Base-by-base conservation (phyloP, 331 rosid species). In the Phaseolus coccineus region DNA sequence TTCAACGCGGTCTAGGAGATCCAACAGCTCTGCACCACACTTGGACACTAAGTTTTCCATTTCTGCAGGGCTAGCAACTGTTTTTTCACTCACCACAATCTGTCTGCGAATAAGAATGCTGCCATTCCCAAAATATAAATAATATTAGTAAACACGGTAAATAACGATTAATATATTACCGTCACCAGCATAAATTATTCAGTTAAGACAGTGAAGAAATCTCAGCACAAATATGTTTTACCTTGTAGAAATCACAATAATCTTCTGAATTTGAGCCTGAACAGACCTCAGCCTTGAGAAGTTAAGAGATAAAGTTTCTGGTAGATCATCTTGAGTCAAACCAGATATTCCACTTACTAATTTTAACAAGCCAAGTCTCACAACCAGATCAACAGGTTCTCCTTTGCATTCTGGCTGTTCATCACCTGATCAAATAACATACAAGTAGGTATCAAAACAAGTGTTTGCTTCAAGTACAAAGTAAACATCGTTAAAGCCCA, bases 251-350 rank as follows among this genome's bases (percentile, higher is more conserved):
- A 89, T 85, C 61, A 91, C 99, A 68, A 93, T 84, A 66, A 95
- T 89, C 89, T 91, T 93, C 88, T 95, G 99, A 68, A 91, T 70
- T 86, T 90, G 93, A 77, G 96, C 88, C 86, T 95, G 99, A 82
- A 90, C 88, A 64, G 89, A 87, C 88, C 99, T 95, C 85, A 95
- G 84, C 86, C 99, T 87, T 16, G 82, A 61, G 65, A 88, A 88
- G 87, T 93, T 95, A 15, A 91, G 92, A 58, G 65, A 84, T 25
- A 93, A 77, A 66, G 97, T 95, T 85, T 95, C 99, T 0, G 97
- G 97, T 25, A 95, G 71, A 81, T 75, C 87, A 40, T 87, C 92
- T 82, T 78, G 92, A 1, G 87, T 84, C 84, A 95, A 80, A 77
- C 98, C 99, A 74, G 92, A 84, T 64, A 90, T 88, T 30, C 92